Conservation (phyloP, 495 filamentous ascomycete species). For the Talaromyces proteolyticus region DNA sequence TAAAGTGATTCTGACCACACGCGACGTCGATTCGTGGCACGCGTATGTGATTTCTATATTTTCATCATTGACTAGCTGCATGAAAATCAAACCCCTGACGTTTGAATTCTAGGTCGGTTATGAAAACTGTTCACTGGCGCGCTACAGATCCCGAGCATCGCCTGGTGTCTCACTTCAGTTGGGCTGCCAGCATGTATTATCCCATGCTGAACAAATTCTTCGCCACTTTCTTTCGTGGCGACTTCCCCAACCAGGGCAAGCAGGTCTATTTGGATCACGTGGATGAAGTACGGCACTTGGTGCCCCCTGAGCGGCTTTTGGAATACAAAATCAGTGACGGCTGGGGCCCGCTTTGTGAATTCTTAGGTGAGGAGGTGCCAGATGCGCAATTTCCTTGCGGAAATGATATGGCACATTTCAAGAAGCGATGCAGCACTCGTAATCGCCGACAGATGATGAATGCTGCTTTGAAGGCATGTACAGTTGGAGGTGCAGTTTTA, state of each 20-base stretch:
- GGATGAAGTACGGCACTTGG: slow-evolving; percentile 36
- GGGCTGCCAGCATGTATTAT: slow-evolving; percentile 53
- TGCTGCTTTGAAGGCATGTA: slow-evolving; percentile 44
- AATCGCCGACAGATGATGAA: slow-evolving; percentile 61
- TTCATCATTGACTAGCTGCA: background rate
- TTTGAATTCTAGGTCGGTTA: slow-evolving; percentile 31
- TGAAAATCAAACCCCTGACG: too few relatives aligned
- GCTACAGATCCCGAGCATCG: slow-evolving; percentile 49
- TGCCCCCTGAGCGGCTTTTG: slow-evolving; percentile 45
- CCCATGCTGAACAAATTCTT: slow-evolving; percentile 57
- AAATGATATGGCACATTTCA: slow-evolving; percentile 52
- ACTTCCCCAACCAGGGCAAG: slow-evolving; percentile 46
- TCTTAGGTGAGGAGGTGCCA: slow-evolving; percentile 55
- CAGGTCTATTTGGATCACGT: slow-evolving; percentile 43
- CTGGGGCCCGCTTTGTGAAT: slow-evolving; percentile 63
- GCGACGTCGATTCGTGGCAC: slow-evolving; percentile 57
- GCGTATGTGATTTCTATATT: slow-evolving; percentile 25
- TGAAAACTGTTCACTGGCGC: slow-evolving; percentile 49
- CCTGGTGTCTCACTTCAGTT: slow-evolving; percentile 45
- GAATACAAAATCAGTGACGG: slow-evolving; percentile 62
- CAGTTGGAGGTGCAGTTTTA: slow-evolving; percentile 40
- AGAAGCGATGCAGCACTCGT: slow-evolving; percentile 49
- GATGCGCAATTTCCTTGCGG: slow-evolving; percentile 38
- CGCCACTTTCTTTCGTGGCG: slow-evolving; percentile 48
- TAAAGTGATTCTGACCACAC: slow-evolving; percentile 58